phyloP scores from a whole-genome alignment of 352 stramenopile species.

The Pythium myriotylum region DNA sequence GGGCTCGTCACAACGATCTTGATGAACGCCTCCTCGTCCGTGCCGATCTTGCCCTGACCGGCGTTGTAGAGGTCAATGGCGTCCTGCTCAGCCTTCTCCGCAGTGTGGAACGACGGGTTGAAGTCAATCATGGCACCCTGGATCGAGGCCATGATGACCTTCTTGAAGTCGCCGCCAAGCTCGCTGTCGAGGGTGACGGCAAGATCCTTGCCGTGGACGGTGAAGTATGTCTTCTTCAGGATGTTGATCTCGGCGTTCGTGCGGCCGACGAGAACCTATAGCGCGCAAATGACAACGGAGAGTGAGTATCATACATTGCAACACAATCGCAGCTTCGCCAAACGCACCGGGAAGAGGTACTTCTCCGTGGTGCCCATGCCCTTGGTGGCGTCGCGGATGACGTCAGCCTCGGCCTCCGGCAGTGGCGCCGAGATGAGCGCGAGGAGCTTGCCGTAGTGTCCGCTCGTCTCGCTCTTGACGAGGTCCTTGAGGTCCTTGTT shows the following conservation, averaged over 20 bases:
- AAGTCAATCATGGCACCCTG: conserved; percentile 58
- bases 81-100: conserved; percentile 56
- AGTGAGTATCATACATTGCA: no score
- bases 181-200: conserved; percentile 59
- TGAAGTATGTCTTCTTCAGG: conserved; percentile 82
- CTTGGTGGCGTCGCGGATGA: conserved; percentile 69
- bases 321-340: background rate
- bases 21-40: conserved; percentile 68
- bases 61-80: conserved; percentile 70
- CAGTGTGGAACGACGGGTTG: conserved; percentile 60
- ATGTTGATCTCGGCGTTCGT: conserved; percentile 76
- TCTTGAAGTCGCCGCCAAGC: conserved; percentile 72
- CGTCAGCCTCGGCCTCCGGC: conserved; percentile 64
- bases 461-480: conserved; percentile 66
- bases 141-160: conserved; percentile 69
- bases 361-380: conserved; percentile 70
- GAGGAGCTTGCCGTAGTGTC: conserved; percentile 68
- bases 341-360: conserved; percentile 57
- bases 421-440: conserved; percentile 54
- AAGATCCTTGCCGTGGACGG: conserved; percentile 62
- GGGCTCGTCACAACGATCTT: conserved; percentile 53
- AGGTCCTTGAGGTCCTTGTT: conserved; percentile 53
- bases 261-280: conserved; percentile 47
- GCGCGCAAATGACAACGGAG: no score
- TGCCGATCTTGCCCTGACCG: conserved; percentile 68